Evolutionary conservation across 1,139 yeast species (phyloP).

Genomic region (Martiniozyma asiatica): DNA sequence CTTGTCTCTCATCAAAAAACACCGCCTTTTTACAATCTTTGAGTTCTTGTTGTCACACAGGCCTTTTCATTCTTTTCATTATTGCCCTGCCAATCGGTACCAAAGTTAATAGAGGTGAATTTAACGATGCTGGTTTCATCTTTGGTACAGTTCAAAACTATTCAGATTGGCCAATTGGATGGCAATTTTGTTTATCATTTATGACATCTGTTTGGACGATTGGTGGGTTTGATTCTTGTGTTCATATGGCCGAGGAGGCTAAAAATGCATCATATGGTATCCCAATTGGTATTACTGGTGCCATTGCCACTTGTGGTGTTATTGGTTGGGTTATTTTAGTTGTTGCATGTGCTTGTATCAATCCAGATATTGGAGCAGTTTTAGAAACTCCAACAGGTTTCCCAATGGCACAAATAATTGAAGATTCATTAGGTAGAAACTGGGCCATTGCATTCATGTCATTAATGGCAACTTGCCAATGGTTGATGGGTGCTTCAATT

Average conservation of each 20-base stretch:
- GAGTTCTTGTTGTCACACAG: constrained; percentile 44
- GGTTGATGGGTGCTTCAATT: constrained; percentile 53
- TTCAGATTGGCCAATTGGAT: constrained; percentile 54
- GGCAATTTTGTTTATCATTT: constrained; percentile 50
- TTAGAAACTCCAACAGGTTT: constrained; percentile 35
- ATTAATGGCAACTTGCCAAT: constrained; percentile 48
- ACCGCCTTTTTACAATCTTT: constrained; percentile 48
- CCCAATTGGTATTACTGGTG: constrained; percentile 49
- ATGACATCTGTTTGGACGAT: constrained; percentile 60
- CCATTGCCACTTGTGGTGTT: constrained; percentile 47
- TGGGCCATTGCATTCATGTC: constrained; percentile 63
- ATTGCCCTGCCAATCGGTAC: constrained; percentile 63
- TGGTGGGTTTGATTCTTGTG: constrained; percentile 60
- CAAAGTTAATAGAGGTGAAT: constrained; percentile 16
- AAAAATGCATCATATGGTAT: constrained; percentile 54
- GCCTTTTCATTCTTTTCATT: constrained; percentile 41
- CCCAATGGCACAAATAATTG: constrained; percentile 55
- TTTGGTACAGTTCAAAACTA: constrained; percentile 47
- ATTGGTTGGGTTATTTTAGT: constrained; percentile 50
- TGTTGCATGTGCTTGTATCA: constrained; percentile 44
- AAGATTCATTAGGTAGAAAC: constrained; percentile 52
- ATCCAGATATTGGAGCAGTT: constrained; percentile 35
- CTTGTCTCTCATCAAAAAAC: constrained; percentile 38
- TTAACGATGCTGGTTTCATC: constrained; percentile 34
- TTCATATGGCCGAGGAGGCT: constrained; percentile 67